phyloP scores from a whole-genome alignment of 2,329 filamentous ascomycete species.

The Venturia nashicola region DNA sequence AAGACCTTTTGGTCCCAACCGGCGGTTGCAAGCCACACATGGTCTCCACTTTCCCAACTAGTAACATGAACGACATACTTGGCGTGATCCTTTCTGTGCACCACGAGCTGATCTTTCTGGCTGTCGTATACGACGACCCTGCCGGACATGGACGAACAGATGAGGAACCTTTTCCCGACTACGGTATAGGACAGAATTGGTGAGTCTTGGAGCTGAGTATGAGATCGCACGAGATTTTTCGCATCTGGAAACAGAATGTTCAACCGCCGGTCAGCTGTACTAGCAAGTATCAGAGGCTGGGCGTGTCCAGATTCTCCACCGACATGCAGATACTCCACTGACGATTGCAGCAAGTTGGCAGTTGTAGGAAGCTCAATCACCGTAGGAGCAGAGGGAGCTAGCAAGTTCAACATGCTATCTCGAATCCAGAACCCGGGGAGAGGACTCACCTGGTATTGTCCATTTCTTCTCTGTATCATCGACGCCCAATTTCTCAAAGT shows the following conservation, averaged over 20 bases:
- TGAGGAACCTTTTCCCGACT: constrained; percentile 30
- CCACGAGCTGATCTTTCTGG: constrained; percentile 25
- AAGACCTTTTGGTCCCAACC: constrained; percentile 48
- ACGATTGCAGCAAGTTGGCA: constrained; percentile 42
- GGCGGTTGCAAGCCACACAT: constrained; percentile 40
- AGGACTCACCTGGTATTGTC: constrained; percentile 32
- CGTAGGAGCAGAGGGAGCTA: constrained; percentile 34
- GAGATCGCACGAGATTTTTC: constrained; percentile 23
- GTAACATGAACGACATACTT: constrained; percentile 47
- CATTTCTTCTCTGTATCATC: constrained; percentile 32
- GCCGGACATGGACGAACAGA: constrained; percentile 49
- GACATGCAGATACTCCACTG: constrained; percentile 23
- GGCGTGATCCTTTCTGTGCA: constrained; percentile 41
- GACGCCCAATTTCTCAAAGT: constrained; percentile 42
- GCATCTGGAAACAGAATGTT: constrained; percentile 31
- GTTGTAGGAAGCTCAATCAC: constrained; percentile 32
- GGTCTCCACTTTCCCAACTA: constrained; percentile 21
- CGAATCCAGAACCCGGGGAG: not conserved
- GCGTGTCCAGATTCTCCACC: not conserved
- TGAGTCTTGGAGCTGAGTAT: constrained; percentile 32
- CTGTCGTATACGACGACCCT: constrained; percentile 37
- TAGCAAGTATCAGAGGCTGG: constrained; percentile 20
- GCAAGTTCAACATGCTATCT: not conserved
- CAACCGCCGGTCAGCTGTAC: constrained; percentile 30
- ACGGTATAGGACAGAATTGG: constrained; percentile 41